Conservation (phyloP, 768 basidiomycete genomes). For the Suillus clintonianus region DNA sequence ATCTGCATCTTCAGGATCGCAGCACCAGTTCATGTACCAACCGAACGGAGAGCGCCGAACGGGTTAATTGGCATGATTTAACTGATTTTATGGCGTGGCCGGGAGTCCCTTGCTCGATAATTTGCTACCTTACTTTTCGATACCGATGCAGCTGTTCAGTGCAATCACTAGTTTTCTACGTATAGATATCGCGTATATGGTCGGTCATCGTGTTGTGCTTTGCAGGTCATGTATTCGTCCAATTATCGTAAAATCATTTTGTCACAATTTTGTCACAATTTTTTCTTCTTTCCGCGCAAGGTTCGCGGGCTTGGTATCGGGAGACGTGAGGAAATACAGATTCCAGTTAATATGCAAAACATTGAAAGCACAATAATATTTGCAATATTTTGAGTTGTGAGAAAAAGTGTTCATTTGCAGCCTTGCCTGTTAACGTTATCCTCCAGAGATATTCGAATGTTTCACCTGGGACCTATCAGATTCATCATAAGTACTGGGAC, state of each 20-base stretch:
- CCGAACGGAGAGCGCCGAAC: constrained; percentile 39
- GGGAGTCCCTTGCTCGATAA: neutral
- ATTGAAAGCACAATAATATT: neutral
- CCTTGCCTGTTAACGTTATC: no score
- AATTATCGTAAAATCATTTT: neutral
- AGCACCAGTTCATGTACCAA: constrained; percentile 49
- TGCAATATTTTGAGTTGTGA: no score
- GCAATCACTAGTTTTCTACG: neutral
- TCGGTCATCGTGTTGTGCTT: neutral
- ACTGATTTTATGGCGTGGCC: neutral
- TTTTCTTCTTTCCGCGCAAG: neutral
- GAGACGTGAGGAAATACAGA: neutral
- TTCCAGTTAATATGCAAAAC: neutral
- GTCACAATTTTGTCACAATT: neutral
- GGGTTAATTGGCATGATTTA: constrained; percentile 16
- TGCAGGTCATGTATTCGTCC: neutral
- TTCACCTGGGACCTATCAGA: neutral
- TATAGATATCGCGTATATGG: neutral
- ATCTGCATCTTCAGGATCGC: constrained; percentile 23
- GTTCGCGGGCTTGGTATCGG: neutral
- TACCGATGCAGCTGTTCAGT: neutral
- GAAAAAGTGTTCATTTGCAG: no score
- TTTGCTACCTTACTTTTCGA: neutral
- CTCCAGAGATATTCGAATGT: neutral
- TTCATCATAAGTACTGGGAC: neutral